Conservation (phyloP, 805 yeast genomes). For the Scheffersomyces ergatensis region DNA sequence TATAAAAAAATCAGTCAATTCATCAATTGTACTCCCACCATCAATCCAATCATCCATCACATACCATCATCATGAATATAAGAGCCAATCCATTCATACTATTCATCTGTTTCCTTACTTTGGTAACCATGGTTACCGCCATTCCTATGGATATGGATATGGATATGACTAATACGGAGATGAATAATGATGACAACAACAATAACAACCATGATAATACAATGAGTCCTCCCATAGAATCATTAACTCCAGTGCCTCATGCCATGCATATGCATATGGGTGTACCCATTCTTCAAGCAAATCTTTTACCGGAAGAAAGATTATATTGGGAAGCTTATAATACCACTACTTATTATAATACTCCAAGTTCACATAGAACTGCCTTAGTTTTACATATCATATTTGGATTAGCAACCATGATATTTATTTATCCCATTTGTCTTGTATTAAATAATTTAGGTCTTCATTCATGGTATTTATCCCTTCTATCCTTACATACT, state of each 20-base stretch:
- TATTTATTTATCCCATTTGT: conserved; percentile 64
- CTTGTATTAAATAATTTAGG: conserved; percentile 61
- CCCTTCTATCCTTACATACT: conserved; percentile 52
- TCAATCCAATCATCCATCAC: too few species aligned
- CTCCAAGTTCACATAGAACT: conserved; percentile 46
- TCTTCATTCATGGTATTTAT: conserved; percentile 51
- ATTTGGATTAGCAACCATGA: conserved; percentile 41
- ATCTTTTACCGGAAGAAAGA: conserved; percentile 68
- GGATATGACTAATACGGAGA: too few species aligned
- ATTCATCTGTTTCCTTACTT: neutral
- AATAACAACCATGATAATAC: conserved; percentile 11
- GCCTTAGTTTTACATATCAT: conserved; percentile 56
- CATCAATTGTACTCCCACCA: neutral
- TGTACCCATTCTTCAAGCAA: conserved; percentile 65
- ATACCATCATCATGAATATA: neutral
- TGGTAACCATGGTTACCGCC: too few species aligned
- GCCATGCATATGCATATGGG: conserved; percentile 56
- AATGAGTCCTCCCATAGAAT: neutral
- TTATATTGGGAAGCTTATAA: conserved; percentile 77
- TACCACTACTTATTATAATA: conserved; percentile 70
- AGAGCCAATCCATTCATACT: neutral
- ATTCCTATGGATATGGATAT: conserved; percentile 18
- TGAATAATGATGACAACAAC: too few species aligned
- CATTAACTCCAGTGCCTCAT: conserved; percentile 30
- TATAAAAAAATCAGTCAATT: too few species aligned